phyloP scores from a whole-genome alignment of 2,329 filamentous ascomycete genomes.

The Decorospora gaudefroyi region DNA sequence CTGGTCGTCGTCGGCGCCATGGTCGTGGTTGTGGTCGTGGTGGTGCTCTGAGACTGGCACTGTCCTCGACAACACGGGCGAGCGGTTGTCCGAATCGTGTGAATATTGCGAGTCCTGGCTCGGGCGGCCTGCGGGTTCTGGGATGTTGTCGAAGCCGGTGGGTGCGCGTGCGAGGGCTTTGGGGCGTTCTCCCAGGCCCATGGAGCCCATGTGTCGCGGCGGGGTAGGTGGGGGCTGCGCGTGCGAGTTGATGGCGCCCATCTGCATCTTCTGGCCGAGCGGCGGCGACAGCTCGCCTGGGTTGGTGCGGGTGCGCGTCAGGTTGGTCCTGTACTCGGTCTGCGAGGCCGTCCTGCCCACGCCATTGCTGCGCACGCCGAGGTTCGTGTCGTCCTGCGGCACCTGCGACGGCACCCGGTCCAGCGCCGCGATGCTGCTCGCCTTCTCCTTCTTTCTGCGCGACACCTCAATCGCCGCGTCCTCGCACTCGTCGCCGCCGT shows the following conservation, averaged over 20 bases:
- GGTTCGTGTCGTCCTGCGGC: conserved; percentile 39
- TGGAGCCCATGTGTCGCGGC: conserved; percentile 38
- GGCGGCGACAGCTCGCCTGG: conserved; percentile 45
- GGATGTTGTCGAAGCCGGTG: conserved; percentile 40
- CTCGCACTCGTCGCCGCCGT: conserved; percentile 86
- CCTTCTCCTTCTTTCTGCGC: conserved; percentile 57
- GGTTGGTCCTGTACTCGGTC: conserved; percentile 35
- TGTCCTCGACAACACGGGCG: conserved; percentile 30
- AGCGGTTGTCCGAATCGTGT: conserved; percentile 37
- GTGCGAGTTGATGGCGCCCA: conserved; percentile 44
- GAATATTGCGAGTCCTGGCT: conserved; percentile 44
- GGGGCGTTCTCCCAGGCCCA: conserved; percentile 45
- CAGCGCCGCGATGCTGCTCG: conserved; percentile 23
- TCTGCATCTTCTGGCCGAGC: conserved; percentile 44
- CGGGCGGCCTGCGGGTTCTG: conserved; percentile 24
- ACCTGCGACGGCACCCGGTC: conserved; percentile 25
- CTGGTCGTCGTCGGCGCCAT: conserved; percentile 34
- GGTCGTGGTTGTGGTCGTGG: conserved; percentile 34
- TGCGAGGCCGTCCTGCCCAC: conserved; percentile 35
- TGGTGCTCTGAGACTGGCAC: conserved; percentile 34
- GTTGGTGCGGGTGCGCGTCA: conserved; percentile 43
- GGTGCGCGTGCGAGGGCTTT: conserved; percentile 37
- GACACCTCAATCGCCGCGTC: conserved; percentile 73
- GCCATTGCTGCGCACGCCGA: conserved; percentile 34
- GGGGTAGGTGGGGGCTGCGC: conserved; percentile 35